Evolutionary conservation across 208 protist species (phyloP).

Genomic region (Angomonas ambiguus): DNA sequence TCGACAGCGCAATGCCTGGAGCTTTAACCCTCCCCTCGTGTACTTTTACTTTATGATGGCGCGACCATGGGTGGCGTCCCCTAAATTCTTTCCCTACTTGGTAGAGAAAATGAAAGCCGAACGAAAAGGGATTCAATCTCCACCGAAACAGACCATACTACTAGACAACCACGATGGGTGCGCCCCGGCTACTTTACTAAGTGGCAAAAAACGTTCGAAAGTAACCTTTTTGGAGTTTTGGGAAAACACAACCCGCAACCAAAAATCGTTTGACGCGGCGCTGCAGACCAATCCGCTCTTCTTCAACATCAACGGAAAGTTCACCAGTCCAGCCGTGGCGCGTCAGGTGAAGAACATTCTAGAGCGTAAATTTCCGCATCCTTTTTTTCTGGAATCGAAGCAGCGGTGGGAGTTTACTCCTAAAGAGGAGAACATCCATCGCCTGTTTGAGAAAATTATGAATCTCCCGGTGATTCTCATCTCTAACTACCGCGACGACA

Average conservation of each 20-base stretch:
- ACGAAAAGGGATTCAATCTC: too few relatives aligned
- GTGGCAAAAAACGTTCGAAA: conserved; percentile 2
- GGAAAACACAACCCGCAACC: conserved; percentile 20
- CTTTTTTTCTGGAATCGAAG: too few relatives aligned
- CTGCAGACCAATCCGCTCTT: conserved; percentile 18
- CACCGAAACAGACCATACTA: too few relatives aligned
- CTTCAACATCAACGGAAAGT: conserved; percentile 49
- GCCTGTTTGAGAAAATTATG: too few relatives aligned
- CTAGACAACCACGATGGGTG: conserved; percentile 56
- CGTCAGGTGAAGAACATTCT: too few relatives aligned
- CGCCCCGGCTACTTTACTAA: conserved; percentile 27
- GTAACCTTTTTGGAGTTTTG: conserved; percentile 27
- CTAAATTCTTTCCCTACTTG: conserved; percentile 38
- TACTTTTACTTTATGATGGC: conserved; percentile 62
- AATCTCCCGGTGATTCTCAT: too few relatives aligned
- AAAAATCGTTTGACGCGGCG: conserved; percentile 3
- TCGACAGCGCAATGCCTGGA: conserved; percentile 21
- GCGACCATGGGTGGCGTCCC: conserved; percentile 47
- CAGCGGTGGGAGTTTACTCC: too few relatives aligned
- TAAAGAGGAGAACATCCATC: too few relatives aligned
- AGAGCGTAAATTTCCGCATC: too few relatives aligned
- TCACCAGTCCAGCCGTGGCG: too few relatives aligned
- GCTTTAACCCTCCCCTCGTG: conserved; percentile 49
- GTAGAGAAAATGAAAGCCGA: conserved; percentile 2
- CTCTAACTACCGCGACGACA: too few relatives aligned